Percentiles rank a stretch among this genome's conserved stretches.
Evolutionary conservation across 2,329 filamentous ascomycete genomes (phyloP).

Genomic region (Aspergillus felis): DNA sequence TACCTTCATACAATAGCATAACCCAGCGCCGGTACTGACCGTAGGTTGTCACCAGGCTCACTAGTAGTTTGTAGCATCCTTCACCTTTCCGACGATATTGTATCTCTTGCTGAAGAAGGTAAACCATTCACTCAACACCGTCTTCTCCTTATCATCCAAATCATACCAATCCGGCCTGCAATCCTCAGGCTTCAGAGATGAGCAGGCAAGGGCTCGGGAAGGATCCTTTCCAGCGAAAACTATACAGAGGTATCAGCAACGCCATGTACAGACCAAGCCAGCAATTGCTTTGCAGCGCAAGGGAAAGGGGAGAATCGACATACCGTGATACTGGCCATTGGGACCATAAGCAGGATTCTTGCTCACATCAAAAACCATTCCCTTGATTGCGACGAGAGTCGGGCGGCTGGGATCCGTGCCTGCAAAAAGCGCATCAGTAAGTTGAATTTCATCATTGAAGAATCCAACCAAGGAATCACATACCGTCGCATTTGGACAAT

Average conservation of each 20-base stretch:
- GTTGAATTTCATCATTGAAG: slow-evolving; percentile 1
- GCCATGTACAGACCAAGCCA: neutral
- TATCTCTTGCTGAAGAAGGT: slow-evolving; percentile 97
- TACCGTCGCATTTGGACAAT: slow-evolving; percentile 79
- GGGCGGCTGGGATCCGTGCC: slow-evolving; percentile 45
- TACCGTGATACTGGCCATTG: slow-evolving; percentile 81
- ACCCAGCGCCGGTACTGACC: slow-evolving; percentile 1
- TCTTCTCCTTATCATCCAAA: slow-evolving; percentile 79
- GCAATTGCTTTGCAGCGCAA: neutral
- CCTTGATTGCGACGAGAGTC: slow-evolving; percentile 66
- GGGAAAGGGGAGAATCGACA: slow-evolving; percentile 22
- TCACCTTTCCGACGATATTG: slow-evolving; percentile 61
- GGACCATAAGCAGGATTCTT: slow-evolving; percentile 83
- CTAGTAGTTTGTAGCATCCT: slow-evolving; percentile 36
- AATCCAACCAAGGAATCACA: slow-evolving; percentile 26
- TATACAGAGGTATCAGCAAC: slow-evolving; percentile 36
- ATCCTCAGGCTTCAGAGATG: slow-evolving; percentile 81
- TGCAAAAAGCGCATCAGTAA: slow-evolving; percentile 12
- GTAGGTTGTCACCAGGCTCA: slow-evolving; percentile 5
- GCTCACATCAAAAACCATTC: slow-evolving; percentile 89
- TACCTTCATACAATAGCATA: neutral
- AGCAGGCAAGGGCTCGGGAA: slow-evolving; percentile 83
- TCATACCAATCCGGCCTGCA: slow-evolving; percentile 78
- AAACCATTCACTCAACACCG: slow-evolving; percentile 82
- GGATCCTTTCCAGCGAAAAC: slow-evolving; percentile 96